Conservation (phyloP, 495 filamentous ascomycete species). For the Aspergillus bridgeri region DNA sequence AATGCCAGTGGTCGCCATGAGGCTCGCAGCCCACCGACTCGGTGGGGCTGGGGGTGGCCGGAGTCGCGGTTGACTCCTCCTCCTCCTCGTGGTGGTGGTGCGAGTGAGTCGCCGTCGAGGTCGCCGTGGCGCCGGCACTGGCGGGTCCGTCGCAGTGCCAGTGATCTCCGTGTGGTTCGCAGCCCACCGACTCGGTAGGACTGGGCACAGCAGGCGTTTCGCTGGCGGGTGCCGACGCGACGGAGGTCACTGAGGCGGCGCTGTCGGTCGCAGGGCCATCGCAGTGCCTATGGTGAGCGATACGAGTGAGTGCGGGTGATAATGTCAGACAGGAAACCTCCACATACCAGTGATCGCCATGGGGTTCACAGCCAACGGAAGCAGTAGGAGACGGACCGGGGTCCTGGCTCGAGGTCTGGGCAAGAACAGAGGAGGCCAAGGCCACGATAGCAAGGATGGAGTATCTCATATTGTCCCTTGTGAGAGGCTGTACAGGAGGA, state of each 20-base stretch:
- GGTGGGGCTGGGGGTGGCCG: constrained; percentile 21
- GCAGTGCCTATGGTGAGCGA: constrained; percentile 17
- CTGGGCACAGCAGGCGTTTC: constrained; percentile 17
- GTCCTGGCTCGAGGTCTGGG: constrained; percentile 8
- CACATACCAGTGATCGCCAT: constrained; percentile 30
- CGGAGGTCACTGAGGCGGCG: neutral
- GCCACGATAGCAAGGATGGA: constrained; percentile 19
- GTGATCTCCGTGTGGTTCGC: constrained; percentile 28
- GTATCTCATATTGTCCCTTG: constrained; percentile 15
- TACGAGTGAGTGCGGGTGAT: neutral
- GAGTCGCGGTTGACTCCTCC: constrained; percentile 7
- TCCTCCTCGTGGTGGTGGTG: constrained; percentile 3
- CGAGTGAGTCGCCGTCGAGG: constrained; percentile 5
- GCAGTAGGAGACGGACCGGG: constrained; percentile 29
- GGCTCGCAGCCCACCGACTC: constrained; percentile 27
- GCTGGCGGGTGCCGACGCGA: constrained; percentile 1
- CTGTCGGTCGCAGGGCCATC: constrained; percentile 20
- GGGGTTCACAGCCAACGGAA: constrained; percentile 30
- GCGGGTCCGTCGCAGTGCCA: constrained; percentile 29
- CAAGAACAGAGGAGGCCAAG: constrained; percentile 14
- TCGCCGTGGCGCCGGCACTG: neutral
- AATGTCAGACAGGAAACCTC: neutral
- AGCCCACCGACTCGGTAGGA: constrained; percentile 26
- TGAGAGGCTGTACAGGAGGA: neutral
- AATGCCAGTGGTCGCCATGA: constrained; percentile 31